Conservation (phyloP, 2,329 filamentous ascomycete genomes). For the Pseudogymnoascus pannorum region DNA sequence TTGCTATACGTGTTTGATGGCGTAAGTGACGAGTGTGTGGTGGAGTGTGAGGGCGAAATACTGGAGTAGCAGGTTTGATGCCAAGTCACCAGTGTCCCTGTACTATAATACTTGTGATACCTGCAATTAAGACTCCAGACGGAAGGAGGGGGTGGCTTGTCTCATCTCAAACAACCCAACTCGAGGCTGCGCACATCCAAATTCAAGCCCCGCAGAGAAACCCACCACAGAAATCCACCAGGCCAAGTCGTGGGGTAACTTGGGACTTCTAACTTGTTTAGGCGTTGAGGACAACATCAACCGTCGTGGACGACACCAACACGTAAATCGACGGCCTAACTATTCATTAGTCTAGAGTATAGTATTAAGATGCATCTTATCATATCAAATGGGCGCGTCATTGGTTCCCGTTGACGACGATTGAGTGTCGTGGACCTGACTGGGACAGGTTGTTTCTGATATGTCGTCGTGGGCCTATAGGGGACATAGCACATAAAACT, state of each 20-base stretch:
- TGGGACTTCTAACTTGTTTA: conserved; percentile 3
- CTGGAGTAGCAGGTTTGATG: conserved; percentile 7
- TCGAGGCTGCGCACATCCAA: neutral
- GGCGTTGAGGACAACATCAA: neutral
- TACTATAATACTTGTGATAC: conserved; percentile 9
- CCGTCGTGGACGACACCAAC: neutral
- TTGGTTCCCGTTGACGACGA: neutral
- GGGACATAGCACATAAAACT: neutral
- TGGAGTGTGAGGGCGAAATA: neutral
- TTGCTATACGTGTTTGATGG: conserved; percentile 1
- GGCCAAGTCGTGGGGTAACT: neutral
- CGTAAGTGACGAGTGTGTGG: neutral
- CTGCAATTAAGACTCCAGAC: conserved; percentile 7
- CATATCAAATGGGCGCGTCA: neutral
- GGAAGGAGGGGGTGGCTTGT: conserved; percentile 8
- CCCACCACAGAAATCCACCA: neutral
- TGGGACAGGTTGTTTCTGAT: neutral
- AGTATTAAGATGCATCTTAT: conserved; percentile 3
- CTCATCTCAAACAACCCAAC: conserved; percentile 6
- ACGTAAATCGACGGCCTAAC: neutral
- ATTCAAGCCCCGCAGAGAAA: neutral
- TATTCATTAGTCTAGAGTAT: neutral
- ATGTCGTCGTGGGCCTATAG: neutral
- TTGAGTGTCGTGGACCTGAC: neutral
- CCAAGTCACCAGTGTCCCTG: conserved; percentile 1